A percentile compares a stretch with the other conserved stretches of the same genome.
Evolutionary conservation across 163 green algal genomes (phyloP).

Genomic region (Chlamydomonas reinhardtii): DNA sequence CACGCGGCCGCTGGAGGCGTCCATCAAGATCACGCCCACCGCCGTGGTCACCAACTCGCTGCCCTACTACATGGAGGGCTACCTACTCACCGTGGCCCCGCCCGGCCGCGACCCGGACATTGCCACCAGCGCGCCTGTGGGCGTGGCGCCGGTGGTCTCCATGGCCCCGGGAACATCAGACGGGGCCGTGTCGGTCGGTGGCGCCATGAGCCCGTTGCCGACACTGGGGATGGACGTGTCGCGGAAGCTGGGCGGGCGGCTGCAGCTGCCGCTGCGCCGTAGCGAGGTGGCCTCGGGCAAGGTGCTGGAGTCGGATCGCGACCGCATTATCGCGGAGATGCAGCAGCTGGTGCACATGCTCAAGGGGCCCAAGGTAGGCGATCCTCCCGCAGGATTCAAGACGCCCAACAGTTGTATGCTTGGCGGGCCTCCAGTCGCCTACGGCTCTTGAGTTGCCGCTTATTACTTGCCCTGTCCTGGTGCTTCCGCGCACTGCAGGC

Average conservation of each 20-base stretch:
- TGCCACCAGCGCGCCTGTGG: background rate
- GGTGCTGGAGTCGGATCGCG: background rate
- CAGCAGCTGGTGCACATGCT: background rate
- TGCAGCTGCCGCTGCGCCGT: background rate
- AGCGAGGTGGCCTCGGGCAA: background rate
- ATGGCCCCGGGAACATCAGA: no score
- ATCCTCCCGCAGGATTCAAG: no score
- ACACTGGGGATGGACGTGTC: no score
- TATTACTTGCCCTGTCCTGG: background rate
- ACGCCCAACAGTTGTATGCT: no score
- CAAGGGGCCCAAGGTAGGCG: background rate
- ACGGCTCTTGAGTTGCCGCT: no score
- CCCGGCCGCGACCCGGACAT: background rate
- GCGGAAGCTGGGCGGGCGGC: background rate
- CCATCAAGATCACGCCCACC: constrained; percentile 81
- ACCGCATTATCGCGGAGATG: constrained; percentile 1
- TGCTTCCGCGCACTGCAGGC: background rate
- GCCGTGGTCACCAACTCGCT: constrained; percentile 84
- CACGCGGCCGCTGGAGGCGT: constrained; percentile 74
- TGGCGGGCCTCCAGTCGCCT: no score
- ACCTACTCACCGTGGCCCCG: constrained; percentile 34
- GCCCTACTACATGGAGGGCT: constrained; percentile 81
- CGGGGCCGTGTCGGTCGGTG: no score
- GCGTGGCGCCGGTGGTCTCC: no score
- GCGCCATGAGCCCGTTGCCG: no score